Base-by-base conservation (phyloP, 2,329 filamentous ascomycete genomes). In the Trichoderma citrinoviride region DNA sequence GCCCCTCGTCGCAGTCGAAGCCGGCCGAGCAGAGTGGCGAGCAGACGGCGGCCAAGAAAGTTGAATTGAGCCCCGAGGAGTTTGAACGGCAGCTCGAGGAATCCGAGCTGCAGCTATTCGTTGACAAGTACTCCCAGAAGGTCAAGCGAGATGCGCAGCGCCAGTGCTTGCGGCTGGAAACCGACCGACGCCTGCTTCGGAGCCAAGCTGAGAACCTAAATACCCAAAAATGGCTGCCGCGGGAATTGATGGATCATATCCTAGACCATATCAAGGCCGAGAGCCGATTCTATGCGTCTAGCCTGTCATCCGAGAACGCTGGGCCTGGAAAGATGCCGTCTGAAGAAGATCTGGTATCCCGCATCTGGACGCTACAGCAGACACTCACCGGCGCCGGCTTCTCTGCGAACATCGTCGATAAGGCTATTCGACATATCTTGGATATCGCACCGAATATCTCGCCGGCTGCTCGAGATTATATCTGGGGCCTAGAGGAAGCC, bases 11-110 rank as follows among this genome's bases (percentile, higher is more conserved):
- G 57, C 37, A 63, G 19, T 64, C 65, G 21, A 29, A 61, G 25
- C 47, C 58, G 17, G 54, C 57, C 14, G 64, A 41, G 21, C 23
- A 50, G 17, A 61, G 43, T 17, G 56, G 54, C 47, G 44, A 62
- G 29, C 37, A 52, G 5, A 40, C 41, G 14, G 15, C 25, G 4
- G 17, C 65, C 27, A 67, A 75, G 37, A 70, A 78, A 60, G 79
- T 85, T 62, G 79, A 85, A 29, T 78, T 94, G 68, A 92, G 87
- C 55, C 90, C 94, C 1, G 94, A 97, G 74, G 92, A 98, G 75
- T 90, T 97, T 58, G 95, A 97, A 74, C 88, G 82, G 68, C 92
- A 96, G 72, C 84, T 98, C 17, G 92, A 97, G 75, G 90, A 93
- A 71, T 90, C 92, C n/a, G 92, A 96, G 71, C 81, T 99, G 43